Base-by-base conservation (phyloP, 192 early-diverging fungal genomes). In the Coemansia guatemalensis region DNA sequence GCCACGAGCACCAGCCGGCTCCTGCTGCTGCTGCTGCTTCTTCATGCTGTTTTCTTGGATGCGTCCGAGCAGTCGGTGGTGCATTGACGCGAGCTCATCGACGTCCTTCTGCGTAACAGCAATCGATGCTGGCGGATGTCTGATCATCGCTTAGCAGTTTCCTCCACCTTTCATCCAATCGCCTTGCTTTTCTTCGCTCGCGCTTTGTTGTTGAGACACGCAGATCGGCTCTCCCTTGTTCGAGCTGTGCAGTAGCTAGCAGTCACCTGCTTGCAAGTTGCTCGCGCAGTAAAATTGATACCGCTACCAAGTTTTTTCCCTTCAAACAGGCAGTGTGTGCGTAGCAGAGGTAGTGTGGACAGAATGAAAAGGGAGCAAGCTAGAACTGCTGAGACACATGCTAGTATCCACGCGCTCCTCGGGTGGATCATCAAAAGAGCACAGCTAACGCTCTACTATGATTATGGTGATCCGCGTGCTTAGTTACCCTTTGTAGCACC, bases 101-200 rank as follows among this genome's bases (percentile, higher is more conserved):
- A 71, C 72, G 62, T 80, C 78, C 62, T 74, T 71, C 63, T 80
- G 72, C 47, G 78, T 60, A n/a, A 80, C 55, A 1, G 53, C 58
- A 20, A 73, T 65, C 22, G 65, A 53, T 22, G 65, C 65, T 30
- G 78, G 68, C 14, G 78, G 78, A 48, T 74, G 68, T 27, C 78
- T 62, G 58, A 80, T 70, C 78, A 74, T 80, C 14, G 39, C 14
- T 8, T 44, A 44, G 39, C 17, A 44, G 39, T 17, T 12, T 44
- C 39, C 29, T 30, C 29, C 6, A 4, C 6, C 39, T 12, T 12
- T 44, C 14, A 17, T 44, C 39, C 39, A 44, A 44, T 44, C 39
- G 39, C 14, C 39, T 44, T 44, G 14, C 39, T 44, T 44, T 17
- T 12, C 17, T 44, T n/a, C n/a, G n/a, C 39, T 44, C 39, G 39